Percentiles rank a stretch among this genome's conserved stretches.
phyloP scores from a whole-genome alignment of 768 basidiomycete species.

The Auricularia cornea region DNA sequence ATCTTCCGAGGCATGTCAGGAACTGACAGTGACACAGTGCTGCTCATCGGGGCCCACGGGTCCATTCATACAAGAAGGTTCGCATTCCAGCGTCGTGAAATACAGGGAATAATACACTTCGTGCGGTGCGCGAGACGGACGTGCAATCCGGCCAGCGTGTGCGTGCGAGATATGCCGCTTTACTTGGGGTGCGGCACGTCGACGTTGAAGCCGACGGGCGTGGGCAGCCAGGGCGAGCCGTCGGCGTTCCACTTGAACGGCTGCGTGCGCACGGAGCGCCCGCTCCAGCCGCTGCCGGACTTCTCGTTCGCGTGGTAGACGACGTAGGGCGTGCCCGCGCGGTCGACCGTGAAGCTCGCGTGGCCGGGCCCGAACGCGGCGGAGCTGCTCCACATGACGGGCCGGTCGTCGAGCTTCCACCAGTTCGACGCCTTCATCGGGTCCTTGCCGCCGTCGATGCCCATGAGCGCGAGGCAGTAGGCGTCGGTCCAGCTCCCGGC shows the following conservation, averaged over 20 bases:
- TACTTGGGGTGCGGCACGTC: not conserved
- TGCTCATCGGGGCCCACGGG: too few species aligned
- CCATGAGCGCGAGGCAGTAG: conserved; percentile 1
- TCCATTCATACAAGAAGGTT: too few species aligned
- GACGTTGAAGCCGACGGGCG: not conserved
- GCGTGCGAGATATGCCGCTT: too few species aligned
- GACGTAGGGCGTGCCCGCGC: not conserved
- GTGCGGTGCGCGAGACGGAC: too few species aligned
- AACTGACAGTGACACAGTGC: too few species aligned
- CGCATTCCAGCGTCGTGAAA: too few species aligned
- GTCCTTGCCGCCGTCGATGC: not conserved
- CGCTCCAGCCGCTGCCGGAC: not conserved
- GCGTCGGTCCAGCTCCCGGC: not conserved
- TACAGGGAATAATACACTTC: too few species aligned
- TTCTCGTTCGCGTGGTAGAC: not conserved
- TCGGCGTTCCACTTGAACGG: not conserved
- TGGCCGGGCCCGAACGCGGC: not conserved
- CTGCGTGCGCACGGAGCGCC: not conserved
- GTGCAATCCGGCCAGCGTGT: too few species aligned
- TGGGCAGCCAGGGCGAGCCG: not conserved
- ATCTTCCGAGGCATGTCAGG: too few species aligned
- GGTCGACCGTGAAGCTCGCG: not conserved
- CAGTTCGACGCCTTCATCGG: not conserved
- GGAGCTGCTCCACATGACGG: not conserved
- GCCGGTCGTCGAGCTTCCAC: not conserved